These are phyloP conservation scores for Monosporascus sp. DNA, from an alignment of 2,329 filamentous ascomycete genomes.

Conservation along the genomic window DNA sequence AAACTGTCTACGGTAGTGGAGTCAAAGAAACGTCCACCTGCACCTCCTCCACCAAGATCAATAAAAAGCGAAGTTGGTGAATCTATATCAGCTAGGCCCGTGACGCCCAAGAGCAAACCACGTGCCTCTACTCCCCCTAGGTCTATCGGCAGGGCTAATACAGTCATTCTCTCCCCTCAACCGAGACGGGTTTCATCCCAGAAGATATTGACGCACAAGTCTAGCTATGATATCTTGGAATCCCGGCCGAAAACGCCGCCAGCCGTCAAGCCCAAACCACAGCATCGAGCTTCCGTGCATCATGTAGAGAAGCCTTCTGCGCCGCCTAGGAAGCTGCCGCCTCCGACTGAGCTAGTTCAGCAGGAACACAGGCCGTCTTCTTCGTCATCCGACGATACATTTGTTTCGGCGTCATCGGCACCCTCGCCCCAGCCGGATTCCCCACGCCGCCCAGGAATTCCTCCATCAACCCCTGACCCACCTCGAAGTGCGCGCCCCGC, in stretches of 20 bases:
- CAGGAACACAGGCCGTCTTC: conserved; percentile 20
- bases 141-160: conserved; percentile 11
- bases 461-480: conserved; percentile 11
- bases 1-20: not conserved
- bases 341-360: not conserved
- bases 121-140: conserved; percentile 18
- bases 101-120: conserved; percentile 11
- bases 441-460: conserved; percentile 16
- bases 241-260: conserved; percentile 6
- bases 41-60: conserved; percentile 17
- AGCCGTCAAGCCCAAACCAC: conserved; percentile 9
- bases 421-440: conserved; percentile 26
- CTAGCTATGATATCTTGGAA: conserved; percentile 2
- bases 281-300: conserved; percentile 6
- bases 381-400: conserved; percentile 40
- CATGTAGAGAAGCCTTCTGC: not conserved
- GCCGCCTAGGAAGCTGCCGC: not conserved
- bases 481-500: conserved; percentile 10
- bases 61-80: conserved; percentile 7
- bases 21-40: conserved; percentile 15
- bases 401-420: conserved; percentile 34
- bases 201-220: conserved; percentile 13
- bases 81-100: conserved; percentile 1
- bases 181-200: conserved; percentile 19
- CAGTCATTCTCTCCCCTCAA: conserved; percentile 21